Conservation (phyloP, 257 asterid genomes). For the Solanum bukasovii region DNA sequence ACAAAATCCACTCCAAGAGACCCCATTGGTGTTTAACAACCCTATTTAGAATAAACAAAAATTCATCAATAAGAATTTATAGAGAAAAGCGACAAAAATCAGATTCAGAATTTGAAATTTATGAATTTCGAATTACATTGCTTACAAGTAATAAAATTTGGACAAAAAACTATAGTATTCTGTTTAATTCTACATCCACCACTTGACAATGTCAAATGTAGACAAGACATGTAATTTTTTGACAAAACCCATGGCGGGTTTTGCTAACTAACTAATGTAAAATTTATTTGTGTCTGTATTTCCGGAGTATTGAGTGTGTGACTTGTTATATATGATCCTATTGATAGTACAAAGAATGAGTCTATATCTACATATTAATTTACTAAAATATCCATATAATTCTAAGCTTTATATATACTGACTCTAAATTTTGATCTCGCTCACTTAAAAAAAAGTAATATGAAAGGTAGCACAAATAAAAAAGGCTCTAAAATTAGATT, state of each 20-base stretch:
- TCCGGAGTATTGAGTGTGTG: neutral
- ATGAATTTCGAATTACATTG: neutral
- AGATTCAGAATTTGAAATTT: neutral
- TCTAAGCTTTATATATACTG: neutral
- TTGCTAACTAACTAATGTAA: neutral
- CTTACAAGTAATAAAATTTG: neutral
- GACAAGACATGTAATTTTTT: neutral
- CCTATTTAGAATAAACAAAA: too few relatives aligned
- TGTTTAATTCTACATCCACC: neutral
- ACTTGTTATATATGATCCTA: neutral
- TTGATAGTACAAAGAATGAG: neutral
- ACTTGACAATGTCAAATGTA: neutral
- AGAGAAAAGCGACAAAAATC: neutral
- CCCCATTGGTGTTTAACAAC: neutral
- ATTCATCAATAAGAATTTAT: neutral
- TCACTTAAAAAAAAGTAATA: neutral
- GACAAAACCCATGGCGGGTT: neutral
- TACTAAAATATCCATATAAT: neutral
- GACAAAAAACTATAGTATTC: neutral
- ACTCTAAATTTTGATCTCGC: neutral
- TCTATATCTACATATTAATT: neutral
- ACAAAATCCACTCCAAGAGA: neutral
- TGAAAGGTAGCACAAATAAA: neutral
- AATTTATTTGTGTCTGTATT: neutral
- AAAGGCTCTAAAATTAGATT: neutral